Conservation (phyloP, 2,329 filamentous ascomycete genomes). For the Pseudocercospora fijiensis region DNA sequence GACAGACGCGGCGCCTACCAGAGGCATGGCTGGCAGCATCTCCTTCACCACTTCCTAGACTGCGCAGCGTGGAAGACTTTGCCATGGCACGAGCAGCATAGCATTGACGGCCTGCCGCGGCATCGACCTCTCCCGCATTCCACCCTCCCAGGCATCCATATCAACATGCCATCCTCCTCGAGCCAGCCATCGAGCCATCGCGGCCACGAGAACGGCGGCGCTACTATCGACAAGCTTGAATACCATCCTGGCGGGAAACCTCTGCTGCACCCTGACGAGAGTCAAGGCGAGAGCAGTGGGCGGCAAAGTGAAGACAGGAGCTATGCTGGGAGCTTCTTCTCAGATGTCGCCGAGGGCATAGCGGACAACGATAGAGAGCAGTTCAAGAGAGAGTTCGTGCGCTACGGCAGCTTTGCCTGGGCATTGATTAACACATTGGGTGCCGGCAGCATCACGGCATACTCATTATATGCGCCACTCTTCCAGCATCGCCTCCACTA, state of each 20-base stretch:
- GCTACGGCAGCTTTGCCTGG: slow-evolving; percentile 60
- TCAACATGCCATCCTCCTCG: slow-evolving; percentile 18
- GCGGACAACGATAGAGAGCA: slow-evolving; percentile 56
- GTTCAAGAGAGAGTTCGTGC: slow-evolving; percentile 54
- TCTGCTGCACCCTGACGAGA: slow-evolving; percentile 41
- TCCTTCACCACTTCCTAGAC: neutral
- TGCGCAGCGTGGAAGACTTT: neutral
- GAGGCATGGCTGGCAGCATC: neutral
- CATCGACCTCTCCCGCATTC: neutral
- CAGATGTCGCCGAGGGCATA: slow-evolving; percentile 61
- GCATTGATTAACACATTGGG: slow-evolving; percentile 67
- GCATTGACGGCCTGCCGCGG: neutral
- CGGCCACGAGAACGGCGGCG: slow-evolving; percentile 21
- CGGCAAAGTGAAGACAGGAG: slow-evolving; percentile 45
- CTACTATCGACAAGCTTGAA: slow-evolving; percentile 53
- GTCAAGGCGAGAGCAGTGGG: slow-evolving; percentile 28
- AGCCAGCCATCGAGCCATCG: slow-evolving; percentile 25
- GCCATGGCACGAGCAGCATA: neutral
- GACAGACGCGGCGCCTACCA: neutral
- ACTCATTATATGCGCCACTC: slow-evolving; percentile 88
- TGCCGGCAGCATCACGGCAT: slow-evolving; percentile 88
- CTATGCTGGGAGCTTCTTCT: slow-evolving; percentile 57
- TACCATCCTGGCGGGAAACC: slow-evolving; percentile 45
- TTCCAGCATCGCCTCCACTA: slow-evolving; percentile 86
- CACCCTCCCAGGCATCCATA: neutral